Percentiles rank a stretch among this genome's conserved stretches.
Evolutionary conservation across 225 moss, liverwort and hornwort species (phyloP).

Genomic region (Neckera pumila): DNA sequence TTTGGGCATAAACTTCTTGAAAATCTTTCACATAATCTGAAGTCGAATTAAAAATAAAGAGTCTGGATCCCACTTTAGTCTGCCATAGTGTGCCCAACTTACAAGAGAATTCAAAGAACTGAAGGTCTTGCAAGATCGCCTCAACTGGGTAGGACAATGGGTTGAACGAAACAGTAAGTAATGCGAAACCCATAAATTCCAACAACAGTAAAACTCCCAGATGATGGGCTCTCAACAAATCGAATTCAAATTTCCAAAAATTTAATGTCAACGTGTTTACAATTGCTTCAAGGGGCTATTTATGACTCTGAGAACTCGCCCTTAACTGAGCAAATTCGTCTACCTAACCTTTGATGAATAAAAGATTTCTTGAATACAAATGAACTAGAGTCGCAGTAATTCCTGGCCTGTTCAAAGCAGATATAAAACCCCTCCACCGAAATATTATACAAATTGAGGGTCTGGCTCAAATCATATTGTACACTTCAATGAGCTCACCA

Average conservation of each 20-base stretch:
- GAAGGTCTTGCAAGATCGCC: background rate
- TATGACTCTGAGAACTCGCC: background rate
- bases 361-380: background rate
- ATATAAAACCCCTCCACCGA: background rate
- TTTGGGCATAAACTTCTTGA: background rate
- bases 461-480: conserved; percentile 6
- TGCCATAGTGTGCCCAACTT: background rate
- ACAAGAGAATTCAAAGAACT: background rate
- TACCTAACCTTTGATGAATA: background rate
- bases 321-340: background rate
- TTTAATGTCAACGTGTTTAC: background rate
- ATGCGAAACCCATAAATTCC: background rate
- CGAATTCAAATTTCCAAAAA: background rate
- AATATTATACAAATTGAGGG: background rate
- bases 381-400: background rate
- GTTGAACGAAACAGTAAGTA: background rate
- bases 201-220: background rate
- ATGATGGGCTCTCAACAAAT: background rate
- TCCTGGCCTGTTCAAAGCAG: background rate
- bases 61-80: background rate
- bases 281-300: background rate
- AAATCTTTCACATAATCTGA: background rate
- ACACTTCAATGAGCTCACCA: conserved; percentile 52
- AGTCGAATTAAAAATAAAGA: background rate
- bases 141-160: background rate